Conservation (phyloP, 73 alveolate species). For the Tetrahymena malaccensis region DNA sequence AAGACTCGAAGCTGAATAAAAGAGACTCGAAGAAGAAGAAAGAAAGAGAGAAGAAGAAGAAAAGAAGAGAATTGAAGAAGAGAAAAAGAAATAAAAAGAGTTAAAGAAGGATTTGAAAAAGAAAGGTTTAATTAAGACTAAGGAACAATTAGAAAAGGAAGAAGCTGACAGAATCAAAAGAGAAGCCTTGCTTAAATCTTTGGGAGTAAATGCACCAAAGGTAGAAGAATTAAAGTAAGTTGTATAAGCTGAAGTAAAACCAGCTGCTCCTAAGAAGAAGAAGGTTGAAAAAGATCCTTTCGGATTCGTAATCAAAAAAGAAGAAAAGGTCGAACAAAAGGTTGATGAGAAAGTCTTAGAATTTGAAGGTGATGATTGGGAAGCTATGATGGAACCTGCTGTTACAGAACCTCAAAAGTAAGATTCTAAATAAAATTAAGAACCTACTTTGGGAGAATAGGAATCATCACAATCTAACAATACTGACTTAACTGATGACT, state of each 20-base stretch:
- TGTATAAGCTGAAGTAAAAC: conserved; percentile 31
- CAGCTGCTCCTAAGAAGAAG: conserved; percentile 25
- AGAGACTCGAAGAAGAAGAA: conserved; percentile 58
- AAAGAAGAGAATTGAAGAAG: conserved; percentile 31
- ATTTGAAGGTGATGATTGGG: conserved; percentile 45
- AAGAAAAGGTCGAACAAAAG: conserved; percentile 5
- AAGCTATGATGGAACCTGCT: conserved; percentile 7
- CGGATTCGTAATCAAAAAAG: background rate
- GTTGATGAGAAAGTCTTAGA: background rate
- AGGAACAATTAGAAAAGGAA: conserved; percentile 50
- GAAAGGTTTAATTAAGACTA: conserved; percentile 47
- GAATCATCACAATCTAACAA: conserved; percentile 9
- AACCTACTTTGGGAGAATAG: background rate
- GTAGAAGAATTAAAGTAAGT: conserved; percentile 23
- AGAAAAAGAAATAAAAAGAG: conserved; percentile 1
- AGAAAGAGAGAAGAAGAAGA: conserved; percentile 58
- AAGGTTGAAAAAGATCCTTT: conserved; percentile 3
- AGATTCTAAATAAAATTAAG: conserved; percentile 36
- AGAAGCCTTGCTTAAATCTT: conserved; percentile 15
- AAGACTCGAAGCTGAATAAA: conserved; percentile 39
- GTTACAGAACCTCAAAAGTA: conserved; percentile 7
- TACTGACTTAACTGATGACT: background rate
- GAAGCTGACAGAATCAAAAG: conserved; percentile 12
- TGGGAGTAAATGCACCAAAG: background rate
- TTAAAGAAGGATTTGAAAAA: conserved; percentile 3